Evolutionary conservation across 768 basidiomycete species (phyloP), one percentile per base, ranked within the genome.

Genomic region (Pleurotus ostreatus): DNA sequence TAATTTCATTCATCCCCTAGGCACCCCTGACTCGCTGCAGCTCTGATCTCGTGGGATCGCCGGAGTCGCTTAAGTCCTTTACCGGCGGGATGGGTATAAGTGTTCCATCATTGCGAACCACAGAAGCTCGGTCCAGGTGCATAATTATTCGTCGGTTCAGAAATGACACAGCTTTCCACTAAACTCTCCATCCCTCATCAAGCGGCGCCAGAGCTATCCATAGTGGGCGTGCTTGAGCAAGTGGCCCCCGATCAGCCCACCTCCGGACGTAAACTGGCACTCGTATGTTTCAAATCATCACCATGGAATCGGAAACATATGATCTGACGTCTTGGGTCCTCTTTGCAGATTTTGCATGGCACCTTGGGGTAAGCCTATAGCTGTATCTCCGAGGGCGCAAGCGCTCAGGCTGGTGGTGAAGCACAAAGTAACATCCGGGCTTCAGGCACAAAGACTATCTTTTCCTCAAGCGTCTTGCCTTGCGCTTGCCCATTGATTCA

Each of bases 381-480:
- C 64, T 65, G 59, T 48, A 59, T 63, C 62, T 66, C 65, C 61
- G 60, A 58, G 54, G 43, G 48, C 46, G 49, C 59, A 60, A 59
- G 59, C 55, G 37, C 59, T 62, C 44, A 60, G 56, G 30, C 47
- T 44, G 39, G 47, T 46, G 58, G 59, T 64, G 49, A 61, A 65
- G 59, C 66, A 65, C 60, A 55, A 58, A 62, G 39, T 43, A 61
- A 59, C 55, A 30, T 39, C 30, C 30, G 30, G 48, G 38, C 62
- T 63, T 47, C 68, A 92, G 90, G 63, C 91, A 93, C 69, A 92
- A 92, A 63, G 86, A 93, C 66, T 93, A 93, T 70, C 67, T 93
- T 47, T 92, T 87, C 74, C 86, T 88, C 68, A 86, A 85, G 64
- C 81, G 79, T 12, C 81, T 93, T 16, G 88, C 88, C 2, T 66